Evolutionary conservation across 805 yeast genomes (phyloP).

Genomic region (Wickerhamomyces chaumierensis): DNA sequence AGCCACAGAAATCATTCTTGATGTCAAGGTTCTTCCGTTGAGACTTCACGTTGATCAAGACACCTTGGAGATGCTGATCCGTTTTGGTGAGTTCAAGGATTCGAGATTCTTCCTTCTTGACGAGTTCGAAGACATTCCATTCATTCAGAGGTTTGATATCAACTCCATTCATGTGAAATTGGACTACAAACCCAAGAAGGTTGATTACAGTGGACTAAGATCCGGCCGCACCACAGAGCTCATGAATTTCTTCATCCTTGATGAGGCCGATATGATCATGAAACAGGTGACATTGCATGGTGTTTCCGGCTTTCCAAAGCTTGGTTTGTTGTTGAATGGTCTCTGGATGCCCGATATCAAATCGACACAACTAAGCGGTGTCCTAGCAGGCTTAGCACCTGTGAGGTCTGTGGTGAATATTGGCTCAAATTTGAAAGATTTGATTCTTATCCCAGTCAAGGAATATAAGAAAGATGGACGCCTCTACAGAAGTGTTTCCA

Average conservation of each 20-base stretch:
- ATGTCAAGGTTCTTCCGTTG: conserved; percentile 54
- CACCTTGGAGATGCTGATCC: conserved; percentile 68
- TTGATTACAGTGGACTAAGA: conserved; percentile 74
- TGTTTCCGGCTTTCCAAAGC: conserved; percentile 55
- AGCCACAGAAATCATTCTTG: conserved; percentile 55
- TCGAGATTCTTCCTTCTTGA: conserved; percentile 49
- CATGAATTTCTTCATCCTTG: conserved; percentile 79
- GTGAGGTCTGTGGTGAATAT: conserved; percentile 65
- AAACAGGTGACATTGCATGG: conserved; percentile 62
- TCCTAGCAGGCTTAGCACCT: conserved; percentile 78
- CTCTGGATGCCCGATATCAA: conserved; percentile 85
- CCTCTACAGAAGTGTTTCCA: conserved; percentile 55
- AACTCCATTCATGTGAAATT: conserved; percentile 50
- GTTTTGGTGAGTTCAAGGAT: conserved; percentile 78
- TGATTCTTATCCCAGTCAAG: conserved; percentile 60
- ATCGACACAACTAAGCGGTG: conserved; percentile 68
- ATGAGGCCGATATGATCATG: conserved; percentile 68
- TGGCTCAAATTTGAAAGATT: conserved; percentile 66
- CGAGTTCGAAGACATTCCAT: conserved; percentile 50
- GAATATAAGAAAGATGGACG: conserved; percentile 71
- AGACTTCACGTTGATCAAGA: conserved; percentile 88
- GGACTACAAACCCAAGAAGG: conserved; percentile 86
- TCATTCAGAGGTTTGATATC: conserved; percentile 57
- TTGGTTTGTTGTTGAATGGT: conserved; percentile 46
- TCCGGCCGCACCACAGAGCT: conserved; percentile 84